Evolutionary conservation across 768 basidiomycete species (phyloP), one percentile per base, ranked within the genome.

Genomic region (Lactarius vividus): DNA sequence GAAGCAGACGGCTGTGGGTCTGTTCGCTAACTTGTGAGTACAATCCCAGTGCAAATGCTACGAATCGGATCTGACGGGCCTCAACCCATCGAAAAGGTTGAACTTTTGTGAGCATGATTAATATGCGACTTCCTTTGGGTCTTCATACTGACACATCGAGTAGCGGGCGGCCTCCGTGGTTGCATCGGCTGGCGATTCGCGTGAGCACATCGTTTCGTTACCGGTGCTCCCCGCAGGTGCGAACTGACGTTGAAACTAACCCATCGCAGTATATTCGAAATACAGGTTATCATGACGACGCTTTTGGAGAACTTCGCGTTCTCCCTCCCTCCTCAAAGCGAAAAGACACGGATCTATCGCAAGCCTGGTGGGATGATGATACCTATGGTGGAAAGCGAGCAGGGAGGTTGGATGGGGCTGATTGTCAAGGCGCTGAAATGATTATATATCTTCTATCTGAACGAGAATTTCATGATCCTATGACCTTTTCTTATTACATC

Each of bases 1-100:
- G 26, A 68, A 68, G 42, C 63, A 62, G 57, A 62, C 56, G 5
- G 33, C 42, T 29, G 44, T 70, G 28, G 69, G 69, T 2, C 59
- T 70, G 20, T 69, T 61, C 15, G 69, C 69, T 11, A 68, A 68
- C 37, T 49, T 70, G 69, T 70, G 31, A 63, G 69, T 68, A 33
- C 37, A 55, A n/a, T 18, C 28, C 0, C 23, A 13, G 8, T 37
- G 23, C n/a, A 37, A 9, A 31, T 29, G 20, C 10, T 33, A 20
- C 16, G 26, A 16, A 9, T 40, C 23, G 31, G 18, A 26, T 35
- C 55, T 65, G 46, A 65, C 42, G 7, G 16, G 18, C 10, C n/a
- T 26, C 23, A 10, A 67, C 46, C 5, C 13, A 31, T 11, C 49
- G 16, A 29, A 64, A 53, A 70, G 67, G 52, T 28, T 70, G 62